Evolutionary conservation across 1,284 basidiomycete species (phyloP).

Genomic region (Blastosporella zonata): DNA sequence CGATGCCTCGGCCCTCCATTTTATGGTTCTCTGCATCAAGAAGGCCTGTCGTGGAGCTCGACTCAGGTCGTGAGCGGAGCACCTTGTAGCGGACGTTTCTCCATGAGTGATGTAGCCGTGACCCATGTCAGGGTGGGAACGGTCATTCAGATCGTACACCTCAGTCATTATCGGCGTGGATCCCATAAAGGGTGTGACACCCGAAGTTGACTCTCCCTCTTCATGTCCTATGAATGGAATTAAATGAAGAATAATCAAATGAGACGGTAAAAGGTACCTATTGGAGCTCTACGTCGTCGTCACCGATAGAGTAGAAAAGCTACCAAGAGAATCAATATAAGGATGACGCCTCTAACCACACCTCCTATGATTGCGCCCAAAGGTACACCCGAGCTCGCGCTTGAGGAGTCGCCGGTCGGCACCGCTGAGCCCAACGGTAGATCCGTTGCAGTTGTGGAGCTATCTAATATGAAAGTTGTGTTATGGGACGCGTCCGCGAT

Average conservation of each 20-base stretch:
- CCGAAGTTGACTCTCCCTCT: not conserved
- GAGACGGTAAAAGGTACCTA: not conserved
- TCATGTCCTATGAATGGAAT: not conserved
- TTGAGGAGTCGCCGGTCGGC: not conserved
- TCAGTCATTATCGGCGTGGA: not conserved
- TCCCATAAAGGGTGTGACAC: slow-evolving; percentile 3
- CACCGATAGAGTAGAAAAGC: slow-evolving; percentile 2
- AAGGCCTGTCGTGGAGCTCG: not conserved
- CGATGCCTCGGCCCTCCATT: not conserved
- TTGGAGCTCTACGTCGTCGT: not conserved
- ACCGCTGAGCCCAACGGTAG: not conserved
- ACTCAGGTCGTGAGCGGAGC: not conserved
- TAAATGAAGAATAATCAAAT: not conserved
- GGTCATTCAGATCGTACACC: not conserved
- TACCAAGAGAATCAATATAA: not conserved
- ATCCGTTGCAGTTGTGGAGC: not conserved
- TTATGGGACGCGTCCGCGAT: not conserved
- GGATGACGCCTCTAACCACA: slow-evolving; percentile 2
- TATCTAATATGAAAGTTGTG: not conserved
- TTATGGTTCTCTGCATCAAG: not conserved
- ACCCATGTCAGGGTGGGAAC: not conserved
- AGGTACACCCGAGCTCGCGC: not conserved
- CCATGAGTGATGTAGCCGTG: slow-evolving; percentile 1
- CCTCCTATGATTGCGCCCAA: slow-evolving; percentile 2
- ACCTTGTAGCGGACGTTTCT: not conserved